Base-by-base conservation (phyloP, 345 rosid genomes). In the Diplotaxis tenuifolia region DNA sequence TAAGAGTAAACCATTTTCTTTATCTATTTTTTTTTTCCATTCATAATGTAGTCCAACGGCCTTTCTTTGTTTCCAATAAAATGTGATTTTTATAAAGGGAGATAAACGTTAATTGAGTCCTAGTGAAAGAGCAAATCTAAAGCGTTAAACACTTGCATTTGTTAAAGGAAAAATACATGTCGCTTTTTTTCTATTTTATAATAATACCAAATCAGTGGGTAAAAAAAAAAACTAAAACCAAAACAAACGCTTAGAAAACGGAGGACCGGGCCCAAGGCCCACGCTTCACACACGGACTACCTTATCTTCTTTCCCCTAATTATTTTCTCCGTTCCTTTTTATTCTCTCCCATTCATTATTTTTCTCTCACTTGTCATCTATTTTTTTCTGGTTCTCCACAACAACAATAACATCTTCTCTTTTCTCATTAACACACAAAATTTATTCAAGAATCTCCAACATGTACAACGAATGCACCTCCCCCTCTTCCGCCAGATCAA, bases 401-500 rank as follows among this genome's bases (percentile, higher is more conserved):
- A 58, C 9, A 1, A 58, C 27, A 2, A 0, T 42, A 42, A 28
- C 12, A 28, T 15, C 18, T 21, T 57, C 25, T 38, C 36, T 1
- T 25, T 28, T 18, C 56, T 6, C 15, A n/a, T n/a, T 9, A 8
- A 29, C 10, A 54, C 22, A 18, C 7, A 25, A 16, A 11, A 4
- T 6, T 21, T 16, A 42, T 60, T 19, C 25, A 21, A 19, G 3
- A n/a, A 18, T 3, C 7, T 3, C 67, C 27, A 21, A 10, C 55
- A 82, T 80, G 74, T 21, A 67, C 63, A 68, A 49, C 47, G 84
- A 78, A 52, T 76, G 72, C 19, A 66, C 1, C 20, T 75, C 86
- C 53, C 80, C 87, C 0, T 82, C 91, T n/a, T 64, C 82, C 47
- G 62, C 70, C 0, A 62, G 78, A 53, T 34, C 80, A 28, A 64